These are phyloP conservation scores for Dalechampia spathulata DNA, from an alignment of 441 rosid species.

Conservation along the genomic window DNA sequence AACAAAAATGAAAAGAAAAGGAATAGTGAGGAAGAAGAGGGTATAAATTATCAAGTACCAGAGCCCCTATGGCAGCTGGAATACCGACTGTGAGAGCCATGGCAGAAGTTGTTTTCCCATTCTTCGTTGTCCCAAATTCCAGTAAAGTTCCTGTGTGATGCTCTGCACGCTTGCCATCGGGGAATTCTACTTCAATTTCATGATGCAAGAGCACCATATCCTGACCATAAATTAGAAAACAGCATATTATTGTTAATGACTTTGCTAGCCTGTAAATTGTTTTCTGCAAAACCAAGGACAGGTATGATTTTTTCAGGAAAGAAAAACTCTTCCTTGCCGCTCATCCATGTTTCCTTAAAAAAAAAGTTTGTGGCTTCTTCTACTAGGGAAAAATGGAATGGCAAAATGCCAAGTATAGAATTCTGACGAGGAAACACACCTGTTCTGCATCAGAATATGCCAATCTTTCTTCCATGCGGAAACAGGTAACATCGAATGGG, in stretches of 20 bases:
- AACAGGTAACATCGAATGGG: constrained; percentile 63
- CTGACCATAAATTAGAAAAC: constrained; percentile 30
- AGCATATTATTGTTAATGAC: too few relatives aligned
- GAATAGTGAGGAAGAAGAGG: neutral
- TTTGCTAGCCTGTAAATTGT: too few relatives aligned
- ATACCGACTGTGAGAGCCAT: constrained; percentile 94
- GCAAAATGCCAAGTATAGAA: neutral
- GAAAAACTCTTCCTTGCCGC: neutral
- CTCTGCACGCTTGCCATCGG: constrained; percentile 43
- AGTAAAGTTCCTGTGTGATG: constrained; percentile 61
- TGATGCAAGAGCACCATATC: constrained; percentile 96
- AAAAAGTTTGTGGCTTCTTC: neutral
- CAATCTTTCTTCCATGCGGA: constrained; percentile 77
- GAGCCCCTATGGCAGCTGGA: constrained; percentile 81
- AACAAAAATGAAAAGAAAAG: too few relatives aligned
- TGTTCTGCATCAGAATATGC: constrained; percentile 65
- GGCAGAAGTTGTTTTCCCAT: constrained; percentile 60
- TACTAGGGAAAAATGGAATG: neutral
- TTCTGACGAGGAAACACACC: constrained; percentile 30
- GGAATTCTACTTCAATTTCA: constrained; percentile 75
- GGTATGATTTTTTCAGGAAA: too few relatives aligned
- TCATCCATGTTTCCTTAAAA: neutral
- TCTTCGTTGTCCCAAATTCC: constrained; percentile 60
- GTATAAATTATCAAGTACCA: constrained; percentile 41
- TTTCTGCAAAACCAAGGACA: too few relatives aligned